Conservation (phyloP, 116 monocot species). For the Trichopus zeylanicus region DNA sequence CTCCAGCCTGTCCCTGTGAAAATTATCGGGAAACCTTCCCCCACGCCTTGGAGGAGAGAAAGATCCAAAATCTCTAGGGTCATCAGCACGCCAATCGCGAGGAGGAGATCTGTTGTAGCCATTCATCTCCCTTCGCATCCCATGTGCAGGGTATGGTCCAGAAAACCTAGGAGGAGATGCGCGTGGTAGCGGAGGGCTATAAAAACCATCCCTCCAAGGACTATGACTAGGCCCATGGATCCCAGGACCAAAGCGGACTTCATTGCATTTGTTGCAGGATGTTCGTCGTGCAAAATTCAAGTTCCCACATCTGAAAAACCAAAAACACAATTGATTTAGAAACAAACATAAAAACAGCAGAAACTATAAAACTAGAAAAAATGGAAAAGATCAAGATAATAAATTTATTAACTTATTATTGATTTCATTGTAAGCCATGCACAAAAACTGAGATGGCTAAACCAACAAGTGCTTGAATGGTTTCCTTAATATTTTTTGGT, state of each 20-base stretch:
- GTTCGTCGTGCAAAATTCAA: slow-evolving; percentile 83
- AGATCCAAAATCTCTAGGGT: slow-evolving; percentile 25
- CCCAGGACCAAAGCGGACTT: slow-evolving; percentile 32
- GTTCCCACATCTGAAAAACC: slow-evolving; percentile 78
- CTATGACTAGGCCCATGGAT: slow-evolving; percentile 19
- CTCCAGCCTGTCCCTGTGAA: slow-evolving; percentile 19
- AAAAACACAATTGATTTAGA: not conserved
- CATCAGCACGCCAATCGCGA: slow-evolving; percentile 26
- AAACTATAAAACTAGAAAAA: not conserved
- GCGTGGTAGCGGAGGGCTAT: slow-evolving; percentile 21
- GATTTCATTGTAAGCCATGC: no score
- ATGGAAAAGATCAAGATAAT: no score
- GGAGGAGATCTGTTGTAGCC: slow-evolving; percentile 56
- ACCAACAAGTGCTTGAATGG: no score
- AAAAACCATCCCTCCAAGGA: slow-evolving; percentile 29
- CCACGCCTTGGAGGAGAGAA: slow-evolving; percentile 19
- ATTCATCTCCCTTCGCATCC: slow-evolving; percentile 22
- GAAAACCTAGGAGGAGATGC: slow-evolving; percentile 18
- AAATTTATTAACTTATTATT: no score
- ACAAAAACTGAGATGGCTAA: no score
- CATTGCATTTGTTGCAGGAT: slow-evolving; percentile 78
- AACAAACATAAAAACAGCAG: not conserved
- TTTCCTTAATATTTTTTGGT: no score
- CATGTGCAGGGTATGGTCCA: slow-evolving; percentile 17
- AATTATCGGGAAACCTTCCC: slow-evolving; percentile 15